A percentile compares a stretch with the other conserved stretches of the same genome.
Conservation (phyloP, 1,284 basidiomycete species). For the Malassezia globosa region DNA sequence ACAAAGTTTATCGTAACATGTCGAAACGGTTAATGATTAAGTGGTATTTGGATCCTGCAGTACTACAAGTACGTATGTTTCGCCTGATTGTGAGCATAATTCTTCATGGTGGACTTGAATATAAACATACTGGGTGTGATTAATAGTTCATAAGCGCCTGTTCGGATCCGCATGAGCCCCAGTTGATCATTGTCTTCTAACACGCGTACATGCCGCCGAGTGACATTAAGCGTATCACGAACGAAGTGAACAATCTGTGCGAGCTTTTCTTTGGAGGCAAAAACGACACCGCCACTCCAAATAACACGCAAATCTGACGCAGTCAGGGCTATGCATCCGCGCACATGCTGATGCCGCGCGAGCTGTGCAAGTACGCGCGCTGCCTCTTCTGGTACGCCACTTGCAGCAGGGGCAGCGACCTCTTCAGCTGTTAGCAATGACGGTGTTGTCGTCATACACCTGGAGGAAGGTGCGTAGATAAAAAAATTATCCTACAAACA, state of each 20-base stretch:
- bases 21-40: too few relatives aligned
- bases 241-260: conserved; percentile 6
- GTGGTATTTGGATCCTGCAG: conserved; percentile 26
- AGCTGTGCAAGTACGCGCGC: conserved; percentile 6
- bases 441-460: not conserved
- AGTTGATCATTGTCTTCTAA: conserved; percentile 24
- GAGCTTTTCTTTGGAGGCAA: conserved; percentile 1
- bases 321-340: conserved; percentile 9
- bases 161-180: conserved; percentile 34
- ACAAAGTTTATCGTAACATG: not conserved
- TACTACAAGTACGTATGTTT: conserved; percentile 42
- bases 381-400: conserved; percentile 12
- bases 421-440: too few relatives aligned
- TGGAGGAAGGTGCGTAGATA: conserved; percentile 2
- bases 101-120: not conserved
- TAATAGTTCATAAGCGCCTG: conserved; percentile 40
- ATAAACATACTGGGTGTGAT: conserved; percentile 29
- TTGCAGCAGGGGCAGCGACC: too few relatives aligned
- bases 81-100: conserved; percentile 6
- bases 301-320: conserved; percentile 6
- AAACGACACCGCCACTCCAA: conserved; percentile 10
- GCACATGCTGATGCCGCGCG: conserved; percentile 2
- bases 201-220: not conserved
- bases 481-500: too few relatives aligned
- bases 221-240: conserved; percentile 1